These are phyloP conservation scores for Mycosarcoma maydis DNA, from an alignment of 1,284 basidiomycete genomes.

Conservation along the genomic window DNA sequence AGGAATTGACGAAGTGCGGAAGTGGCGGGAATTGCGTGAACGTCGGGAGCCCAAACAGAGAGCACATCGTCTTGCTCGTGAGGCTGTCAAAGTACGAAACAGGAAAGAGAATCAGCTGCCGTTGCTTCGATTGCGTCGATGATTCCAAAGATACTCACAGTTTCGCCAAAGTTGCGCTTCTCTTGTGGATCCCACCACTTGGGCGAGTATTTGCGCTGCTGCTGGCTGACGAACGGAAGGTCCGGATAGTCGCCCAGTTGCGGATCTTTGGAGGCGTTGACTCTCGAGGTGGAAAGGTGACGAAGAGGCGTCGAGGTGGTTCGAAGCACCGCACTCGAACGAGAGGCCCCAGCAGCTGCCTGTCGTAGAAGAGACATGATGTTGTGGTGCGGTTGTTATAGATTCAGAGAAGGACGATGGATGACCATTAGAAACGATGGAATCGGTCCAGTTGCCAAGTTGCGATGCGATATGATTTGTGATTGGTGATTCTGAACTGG, in stretches of 20 bases:
- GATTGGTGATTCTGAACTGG: background rate
- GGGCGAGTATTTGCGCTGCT: conserved; percentile 59
- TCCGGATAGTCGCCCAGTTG: conserved; percentile 66
- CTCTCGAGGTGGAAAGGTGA: conserved; percentile 28
- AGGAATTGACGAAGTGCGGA: conserved; percentile 59
- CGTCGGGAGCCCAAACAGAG: conserved; percentile 66
- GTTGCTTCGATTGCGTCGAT: background rate
- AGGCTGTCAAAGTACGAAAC: conserved; percentile 25
- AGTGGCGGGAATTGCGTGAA: conserved; percentile 51
- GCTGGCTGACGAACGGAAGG: conserved; percentile 52
- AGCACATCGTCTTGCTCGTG: conserved; percentile 66
- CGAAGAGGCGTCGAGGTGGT: conserved; percentile 17
- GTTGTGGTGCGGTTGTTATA: too few species aligned
- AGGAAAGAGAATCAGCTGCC: background rate
- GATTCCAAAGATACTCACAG: conserved; percentile 33
- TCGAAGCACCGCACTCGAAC: conserved; percentile 20
- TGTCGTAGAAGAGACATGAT: conserved; percentile 49
- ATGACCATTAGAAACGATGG: too few species aligned
- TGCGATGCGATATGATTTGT: conserved; percentile 25
- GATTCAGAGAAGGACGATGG: too few species aligned
- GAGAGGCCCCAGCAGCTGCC: conserved; percentile 30
- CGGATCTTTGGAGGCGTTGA: conserved; percentile 51
- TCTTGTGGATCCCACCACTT: conserved; percentile 66
- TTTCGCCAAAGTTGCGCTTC: conserved; percentile 65
- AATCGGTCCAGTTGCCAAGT: background rate